Evolutionary conservation across 2,329 filamentous ascomycete species (phyloP).

Genomic region (Talaromyces sp.): DNA sequence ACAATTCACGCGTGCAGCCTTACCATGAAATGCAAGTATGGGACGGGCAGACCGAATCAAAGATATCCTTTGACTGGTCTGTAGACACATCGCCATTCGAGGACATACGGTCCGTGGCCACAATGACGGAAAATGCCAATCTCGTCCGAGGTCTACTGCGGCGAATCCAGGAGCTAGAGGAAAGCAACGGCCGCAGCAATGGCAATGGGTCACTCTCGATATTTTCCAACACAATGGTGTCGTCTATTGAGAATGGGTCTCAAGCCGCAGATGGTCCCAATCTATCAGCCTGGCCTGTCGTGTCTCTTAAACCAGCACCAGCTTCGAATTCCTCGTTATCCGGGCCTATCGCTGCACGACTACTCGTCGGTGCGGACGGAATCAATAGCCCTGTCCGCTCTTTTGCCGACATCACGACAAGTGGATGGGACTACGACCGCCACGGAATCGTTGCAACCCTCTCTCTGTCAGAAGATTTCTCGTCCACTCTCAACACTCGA

Average conservation of each 20-base stretch:
- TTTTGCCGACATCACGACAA: slow-evolving; percentile 79
- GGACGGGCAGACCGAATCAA: slow-evolving; percentile 85
- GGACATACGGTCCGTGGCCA: slow-evolving; percentile 68
- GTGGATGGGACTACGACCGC: slow-evolving; percentile 89
- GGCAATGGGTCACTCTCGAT: slow-evolving; percentile 54
- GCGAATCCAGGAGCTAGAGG: slow-evolving; percentile 62
- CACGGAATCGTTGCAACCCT: slow-evolving; percentile 91
- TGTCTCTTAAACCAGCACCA: slow-evolving; percentile 62
- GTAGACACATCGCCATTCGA: slow-evolving; percentile 44
- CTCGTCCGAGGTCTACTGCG: slow-evolving; percentile 73
- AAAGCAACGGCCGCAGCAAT: not conserved
- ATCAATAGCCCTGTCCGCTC: slow-evolving; percentile 88
- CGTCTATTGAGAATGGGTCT: slow-evolving; percentile 71
- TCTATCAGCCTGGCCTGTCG: slow-evolving; percentile 80
- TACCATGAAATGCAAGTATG: slow-evolving; percentile 98
- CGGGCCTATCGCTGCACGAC: slow-evolving; percentile 67
- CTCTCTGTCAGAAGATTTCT: slow-evolving; percentile 54
- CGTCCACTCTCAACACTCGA: slow-evolving; percentile 48
- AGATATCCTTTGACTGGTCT: slow-evolving; percentile 82
- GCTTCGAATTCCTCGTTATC: slow-evolving; percentile 26
- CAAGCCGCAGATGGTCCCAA: slow-evolving; percentile 65
- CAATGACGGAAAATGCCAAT: slow-evolving; percentile 95
- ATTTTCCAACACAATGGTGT: slow-evolving; percentile 73
- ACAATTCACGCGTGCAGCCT: slow-evolving; percentile 69
- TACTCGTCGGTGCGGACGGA: slow-evolving; percentile 89